phyloP scores from a whole-genome alignment of 176 grass and related monocot species.

The Luzula sylvatica region DNA sequence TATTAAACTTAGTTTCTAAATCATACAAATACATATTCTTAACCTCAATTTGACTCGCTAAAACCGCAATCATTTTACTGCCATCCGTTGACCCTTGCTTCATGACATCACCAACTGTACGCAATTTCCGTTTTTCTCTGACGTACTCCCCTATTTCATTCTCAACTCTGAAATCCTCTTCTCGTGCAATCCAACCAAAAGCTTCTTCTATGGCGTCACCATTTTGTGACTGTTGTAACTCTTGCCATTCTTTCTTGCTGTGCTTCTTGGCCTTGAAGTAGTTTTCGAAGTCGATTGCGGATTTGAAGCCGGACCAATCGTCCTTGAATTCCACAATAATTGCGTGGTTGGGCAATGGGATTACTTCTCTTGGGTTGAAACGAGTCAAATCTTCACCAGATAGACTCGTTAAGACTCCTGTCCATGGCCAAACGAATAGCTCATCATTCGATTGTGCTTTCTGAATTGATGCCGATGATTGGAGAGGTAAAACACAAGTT shows the following conservation, averaged over 20 bases:
- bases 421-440: slow-evolving; percentile 22
- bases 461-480: not conserved
- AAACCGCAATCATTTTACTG: slow-evolving; percentile 10
- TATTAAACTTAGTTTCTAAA: slow-evolving; percentile 13
- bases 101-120: slow-evolving; percentile 13
- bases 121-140: slow-evolving; percentile 4
- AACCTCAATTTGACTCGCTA: slow-evolving; percentile 17
- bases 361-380: slow-evolving; percentile 8
- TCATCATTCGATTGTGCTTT: slow-evolving; percentile 9
- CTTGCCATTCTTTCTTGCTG: slow-evolving; percentile 12
- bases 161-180: slow-evolving; percentile 10
- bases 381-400: slow-evolving; percentile 7
- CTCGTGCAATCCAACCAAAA: slow-evolving; percentile 13
- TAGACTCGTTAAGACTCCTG: slow-evolving; percentile 9
- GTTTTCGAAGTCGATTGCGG: slow-evolving; percentile 14
- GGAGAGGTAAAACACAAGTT: not conserved
- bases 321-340: slow-evolving; percentile 10
- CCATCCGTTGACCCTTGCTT: slow-evolving; percentile 10
- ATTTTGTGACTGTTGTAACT: not conserved
- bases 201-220: not conserved
- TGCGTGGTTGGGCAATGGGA: slow-evolving; percentile 9
- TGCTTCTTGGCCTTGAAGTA: slow-evolving; percentile 20
- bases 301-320: slow-evolving; percentile 17
- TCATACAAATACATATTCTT: slow-evolving; percentile 13
- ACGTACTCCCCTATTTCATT: slow-evolving; percentile 1